Conservation (phyloP, 495 filamentous ascomycete species). For the Niebla homalea region DNA sequence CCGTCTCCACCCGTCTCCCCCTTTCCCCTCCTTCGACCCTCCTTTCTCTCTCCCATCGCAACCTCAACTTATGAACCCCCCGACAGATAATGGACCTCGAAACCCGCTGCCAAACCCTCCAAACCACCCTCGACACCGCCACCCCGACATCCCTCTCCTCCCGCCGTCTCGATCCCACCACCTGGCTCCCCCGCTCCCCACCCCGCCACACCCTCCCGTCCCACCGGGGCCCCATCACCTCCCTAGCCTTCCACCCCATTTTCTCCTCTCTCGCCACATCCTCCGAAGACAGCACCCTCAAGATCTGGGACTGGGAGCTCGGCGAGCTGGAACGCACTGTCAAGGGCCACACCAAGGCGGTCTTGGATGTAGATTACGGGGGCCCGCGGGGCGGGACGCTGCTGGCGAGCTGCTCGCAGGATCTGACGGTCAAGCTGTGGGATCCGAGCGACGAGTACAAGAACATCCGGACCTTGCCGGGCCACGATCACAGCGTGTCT, state of each 20-base stretch:
- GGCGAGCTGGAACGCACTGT: conserved; percentile 85
- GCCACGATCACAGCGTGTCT: conserved; percentile 86
- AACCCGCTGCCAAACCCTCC: conserved; percentile 51
- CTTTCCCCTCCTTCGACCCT: too few relatives aligned
- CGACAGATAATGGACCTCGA: conserved; percentile 89
- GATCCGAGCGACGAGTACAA: conserved; percentile 91
- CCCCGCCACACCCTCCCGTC: conserved; percentile 74
- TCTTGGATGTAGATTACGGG: conserved; percentile 83
- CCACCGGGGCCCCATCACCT: conserved; percentile 70
- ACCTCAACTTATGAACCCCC: conserved; percentile 5
- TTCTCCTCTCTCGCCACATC: conserved; percentile 87
- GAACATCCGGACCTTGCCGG: conserved; percentile 82
- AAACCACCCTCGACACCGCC: conserved; percentile 69
- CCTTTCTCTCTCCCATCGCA: too few relatives aligned
- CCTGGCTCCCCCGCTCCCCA: conserved; percentile 74
- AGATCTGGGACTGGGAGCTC: conserved; percentile 97
- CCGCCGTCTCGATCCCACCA: conserved; percentile 68
- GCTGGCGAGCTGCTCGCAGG: conserved; percentile 79
- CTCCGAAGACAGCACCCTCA: conserved; percentile 86
- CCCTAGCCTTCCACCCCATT: conserved; percentile 86
- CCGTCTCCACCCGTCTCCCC: too few relatives aligned
- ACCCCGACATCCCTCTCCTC: conserved; percentile 72
- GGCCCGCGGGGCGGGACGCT: conserved; percentile 75
- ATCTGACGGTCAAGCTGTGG: conserved; percentile 93
- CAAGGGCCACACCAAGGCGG: conserved; percentile 85